Evolutionary conservation across 2,329 filamentous ascomycete species (phyloP).

Genomic region (Fusarium oxysporum): DNA sequence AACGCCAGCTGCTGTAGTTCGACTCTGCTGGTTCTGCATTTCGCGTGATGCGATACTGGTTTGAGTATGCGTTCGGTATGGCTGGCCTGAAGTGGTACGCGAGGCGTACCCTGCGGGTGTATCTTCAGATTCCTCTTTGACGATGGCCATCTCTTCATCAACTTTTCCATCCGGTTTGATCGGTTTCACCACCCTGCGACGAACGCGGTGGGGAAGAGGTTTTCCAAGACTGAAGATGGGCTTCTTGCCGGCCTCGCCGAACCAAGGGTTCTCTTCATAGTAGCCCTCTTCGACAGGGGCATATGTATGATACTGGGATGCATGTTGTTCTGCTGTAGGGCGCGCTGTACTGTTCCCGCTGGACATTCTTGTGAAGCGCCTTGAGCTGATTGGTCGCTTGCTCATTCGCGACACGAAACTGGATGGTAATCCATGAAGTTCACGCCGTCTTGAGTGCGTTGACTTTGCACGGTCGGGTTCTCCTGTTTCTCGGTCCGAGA

Average conservation of each 20-base stretch:
- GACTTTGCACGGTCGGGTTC: not conserved
- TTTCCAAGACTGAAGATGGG: constrained; percentile 38
- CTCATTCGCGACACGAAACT: constrained; percentile 17
- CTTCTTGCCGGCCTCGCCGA: constrained; percentile 24
- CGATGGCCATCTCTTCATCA: constrained; percentile 24
- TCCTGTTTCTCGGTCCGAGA: constrained; percentile 8
- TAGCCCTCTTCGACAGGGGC: constrained; percentile 34
- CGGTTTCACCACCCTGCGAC: constrained; percentile 14
- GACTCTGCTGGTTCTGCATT: constrained; percentile 11
- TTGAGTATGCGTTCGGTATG: constrained; percentile 1
- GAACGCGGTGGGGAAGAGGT: constrained; percentile 32
- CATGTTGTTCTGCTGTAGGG: not conserved
- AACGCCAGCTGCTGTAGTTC: constrained; percentile 10
- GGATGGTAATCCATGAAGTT: not conserved
- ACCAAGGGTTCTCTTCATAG: constrained; percentile 36
- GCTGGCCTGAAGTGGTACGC: constrained; percentile 1
- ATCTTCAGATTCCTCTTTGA: not conserved
- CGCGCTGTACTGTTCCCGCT: not conserved
- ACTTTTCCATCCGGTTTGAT: not conserved
- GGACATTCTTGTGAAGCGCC: not conserved
- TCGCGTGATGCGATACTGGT: not conserved
- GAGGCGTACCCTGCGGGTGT: not conserved
- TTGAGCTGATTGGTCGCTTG: not conserved
- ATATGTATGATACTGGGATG: constrained; percentile 1
- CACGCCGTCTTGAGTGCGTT: not conserved